Percentiles rank a stretch among this genome's conserved stretches.
phyloP scores from a whole-genome alignment of 768 basidiomycete species.

The Suillus tomentosus region DNA sequence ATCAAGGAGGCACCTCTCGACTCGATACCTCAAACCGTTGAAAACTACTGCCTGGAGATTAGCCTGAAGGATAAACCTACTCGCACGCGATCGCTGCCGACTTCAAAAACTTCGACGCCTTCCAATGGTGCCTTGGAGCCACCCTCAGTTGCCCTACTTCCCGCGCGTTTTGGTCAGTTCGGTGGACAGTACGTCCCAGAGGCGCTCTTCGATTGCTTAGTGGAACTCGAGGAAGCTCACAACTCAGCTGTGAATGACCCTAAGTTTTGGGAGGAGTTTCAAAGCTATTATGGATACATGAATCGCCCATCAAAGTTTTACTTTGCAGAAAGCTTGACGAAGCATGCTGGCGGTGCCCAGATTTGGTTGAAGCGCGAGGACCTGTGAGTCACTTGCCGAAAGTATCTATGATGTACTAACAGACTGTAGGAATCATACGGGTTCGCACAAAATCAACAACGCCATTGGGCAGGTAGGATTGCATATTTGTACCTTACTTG shows the following conservation, averaged over 20 bases:
- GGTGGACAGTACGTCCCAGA: constrained; percentile 99
- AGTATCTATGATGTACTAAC: constrained; percentile 9
- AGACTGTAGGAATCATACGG: constrained; percentile 85
- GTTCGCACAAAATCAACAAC: constrained; percentile 99
- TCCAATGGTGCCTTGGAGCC: not conserved
- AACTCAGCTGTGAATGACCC: constrained; percentile 85
- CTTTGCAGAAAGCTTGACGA: constrained; percentile 87
- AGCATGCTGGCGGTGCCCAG: constrained; percentile 87
- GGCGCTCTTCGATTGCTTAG: constrained; percentile 88
- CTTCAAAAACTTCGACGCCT: constrained; percentile 5
- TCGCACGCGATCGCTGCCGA: constrained; percentile 10
- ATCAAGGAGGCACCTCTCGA: constrained; percentile 66
- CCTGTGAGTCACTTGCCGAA: constrained; percentile 48
- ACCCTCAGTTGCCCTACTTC: constrained; percentile 45
- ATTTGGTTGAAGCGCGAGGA: constrained; percentile 99
- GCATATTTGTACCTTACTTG: constrained; percentile 18
- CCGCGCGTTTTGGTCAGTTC: constrained; percentile 89
- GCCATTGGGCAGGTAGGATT: constrained; percentile 83
- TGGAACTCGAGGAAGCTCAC: constrained; percentile 91
- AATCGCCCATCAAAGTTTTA: constrained; percentile 93
- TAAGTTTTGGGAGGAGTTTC: constrained; percentile 90
- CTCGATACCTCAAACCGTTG: constrained; percentile 54
- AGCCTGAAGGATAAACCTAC: constrained; percentile 44
- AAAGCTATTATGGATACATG: constrained; percentile 88
- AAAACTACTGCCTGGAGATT: constrained; percentile 75